phyloP scores from a whole-genome alignment of 768 basidiomycete species.

The Trametopsis cervina region DNA sequence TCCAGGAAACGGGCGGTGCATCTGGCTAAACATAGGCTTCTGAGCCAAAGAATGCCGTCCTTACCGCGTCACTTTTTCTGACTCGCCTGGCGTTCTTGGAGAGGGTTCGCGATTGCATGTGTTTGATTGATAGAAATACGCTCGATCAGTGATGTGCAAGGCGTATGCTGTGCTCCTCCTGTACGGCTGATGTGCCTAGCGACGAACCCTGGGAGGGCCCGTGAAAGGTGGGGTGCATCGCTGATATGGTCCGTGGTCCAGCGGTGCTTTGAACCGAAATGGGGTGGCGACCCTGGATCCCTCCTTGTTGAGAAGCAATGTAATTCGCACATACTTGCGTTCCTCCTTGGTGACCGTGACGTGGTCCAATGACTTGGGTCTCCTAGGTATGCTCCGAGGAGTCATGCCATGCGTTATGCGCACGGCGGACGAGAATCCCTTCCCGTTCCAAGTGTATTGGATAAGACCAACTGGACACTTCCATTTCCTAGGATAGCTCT shows the following conservation, averaged over 20 bases:
- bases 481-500: slow-evolving; percentile 7
- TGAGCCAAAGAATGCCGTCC: not conserved
- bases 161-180: not conserved
- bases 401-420: not conserved
- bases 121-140: too few relatives aligned
- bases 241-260: not conserved
- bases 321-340: too few relatives aligned
- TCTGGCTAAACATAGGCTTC: not conserved
- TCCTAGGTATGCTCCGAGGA: not conserved
- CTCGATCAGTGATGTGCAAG: not conserved
- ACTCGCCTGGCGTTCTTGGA: too few relatives aligned
- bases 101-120: not conserved
- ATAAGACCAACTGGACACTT: slow-evolving; percentile 2
- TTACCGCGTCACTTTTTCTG: not conserved
- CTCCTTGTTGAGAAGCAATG: too few relatives aligned
- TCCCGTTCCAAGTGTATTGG: slow-evolving; percentile 1
- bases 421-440: not conserved
- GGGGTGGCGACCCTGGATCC: not conserved
- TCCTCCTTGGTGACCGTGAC: not conserved
- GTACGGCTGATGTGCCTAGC: too few relatives aligned
- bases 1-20: not conserved
- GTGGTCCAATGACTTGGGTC: not conserved
- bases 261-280: not conserved
- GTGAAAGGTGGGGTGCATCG: not conserved
- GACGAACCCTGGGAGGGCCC: not conserved